Base-by-base conservation (phyloP, 2,329 filamentous ascomycete species). In the Exutisphaerella laricina region DNA sequence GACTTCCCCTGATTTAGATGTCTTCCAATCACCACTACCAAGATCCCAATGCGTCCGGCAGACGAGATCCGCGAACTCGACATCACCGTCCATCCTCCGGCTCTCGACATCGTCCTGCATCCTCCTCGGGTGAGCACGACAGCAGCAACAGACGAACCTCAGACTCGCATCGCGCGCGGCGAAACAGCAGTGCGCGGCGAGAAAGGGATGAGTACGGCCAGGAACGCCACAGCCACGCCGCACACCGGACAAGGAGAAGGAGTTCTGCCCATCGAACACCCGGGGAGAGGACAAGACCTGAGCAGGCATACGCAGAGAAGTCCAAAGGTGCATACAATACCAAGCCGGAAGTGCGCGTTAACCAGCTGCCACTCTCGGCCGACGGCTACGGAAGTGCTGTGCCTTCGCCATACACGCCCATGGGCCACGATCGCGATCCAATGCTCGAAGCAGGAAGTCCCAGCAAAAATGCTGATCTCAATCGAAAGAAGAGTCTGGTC, bases 401-500 rank as follows among this genome's bases (percentile, higher is more conserved):
- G 35, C 67, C 70, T 43, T 75, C 74, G 31, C 71, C 71, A 21
- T 65, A 63, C 39, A 60, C 56, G n/a, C 56, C 60, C 45, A 57
- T 59, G 10, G 57, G 55, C 43, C 31, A 41, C 16, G 77, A 79
- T 46, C 68, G 69, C 41, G 76, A 79, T 48, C 72, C 74, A 36
- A 74, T 75, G 55, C 71, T 77, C 59, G 60, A 66, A 7, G 58
- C 65, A 16, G 55, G 52, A 28, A 47, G 43, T 2, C 41, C 43
- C 21, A 28, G 75, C 53, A 67, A 65, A 45, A 66, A 70, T 22
- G 64, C 61, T 13, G 78, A 80, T 12, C 55, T 82, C 44, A 65
- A 67, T 48, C 80, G 89, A 56, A 97, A 97, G 68, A 81, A 85
- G 63, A 96, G 87, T 65, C 72, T 98, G 51, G 82, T 98, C 60